phyloP scores from a whole-genome alignment of 768 basidiomycete genomes.

The Lactarius hatsudake region DNA sequence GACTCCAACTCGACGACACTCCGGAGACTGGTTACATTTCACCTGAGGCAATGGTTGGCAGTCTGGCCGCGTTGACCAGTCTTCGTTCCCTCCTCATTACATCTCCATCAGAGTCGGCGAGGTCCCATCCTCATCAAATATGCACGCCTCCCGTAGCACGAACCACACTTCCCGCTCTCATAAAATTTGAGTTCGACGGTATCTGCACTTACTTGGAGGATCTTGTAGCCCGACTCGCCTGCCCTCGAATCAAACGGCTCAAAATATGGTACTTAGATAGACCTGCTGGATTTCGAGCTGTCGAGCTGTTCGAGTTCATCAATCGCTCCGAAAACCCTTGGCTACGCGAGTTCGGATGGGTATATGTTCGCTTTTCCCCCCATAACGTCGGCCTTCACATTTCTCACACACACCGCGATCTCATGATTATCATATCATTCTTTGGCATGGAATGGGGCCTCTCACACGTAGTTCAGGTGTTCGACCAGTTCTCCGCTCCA shows the following conservation, averaged over 20 bases:
- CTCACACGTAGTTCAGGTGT: neutral
- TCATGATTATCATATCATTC: neutral
- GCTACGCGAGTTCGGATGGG: neutral
- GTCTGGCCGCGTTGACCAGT: neutral
- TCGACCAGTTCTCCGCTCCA: too few relatives aligned
- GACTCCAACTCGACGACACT: neutral
- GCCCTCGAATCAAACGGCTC: neutral
- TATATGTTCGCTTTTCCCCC: neutral
- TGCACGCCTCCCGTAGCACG: neutral
- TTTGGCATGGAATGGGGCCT: too few relatives aligned
- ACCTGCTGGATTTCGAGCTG: neutral
- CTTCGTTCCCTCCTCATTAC: neutral
- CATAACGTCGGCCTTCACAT: rapidly evolving
- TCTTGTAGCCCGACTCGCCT: neutral
- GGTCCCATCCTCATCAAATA: neutral
- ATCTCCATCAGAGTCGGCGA: neutral
- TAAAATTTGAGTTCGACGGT: neutral
- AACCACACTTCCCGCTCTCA: neutral
- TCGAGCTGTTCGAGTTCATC: neutral
- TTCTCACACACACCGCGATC: neutral
- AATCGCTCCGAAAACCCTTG: neutral
- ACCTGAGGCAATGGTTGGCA: neutral
- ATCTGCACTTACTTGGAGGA: neutral
- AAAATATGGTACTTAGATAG: neutral
- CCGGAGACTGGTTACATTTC: neutral